Base-by-base conservation (phyloP, 305 asterid genomes). In the Nicotiana rustica region DNA sequence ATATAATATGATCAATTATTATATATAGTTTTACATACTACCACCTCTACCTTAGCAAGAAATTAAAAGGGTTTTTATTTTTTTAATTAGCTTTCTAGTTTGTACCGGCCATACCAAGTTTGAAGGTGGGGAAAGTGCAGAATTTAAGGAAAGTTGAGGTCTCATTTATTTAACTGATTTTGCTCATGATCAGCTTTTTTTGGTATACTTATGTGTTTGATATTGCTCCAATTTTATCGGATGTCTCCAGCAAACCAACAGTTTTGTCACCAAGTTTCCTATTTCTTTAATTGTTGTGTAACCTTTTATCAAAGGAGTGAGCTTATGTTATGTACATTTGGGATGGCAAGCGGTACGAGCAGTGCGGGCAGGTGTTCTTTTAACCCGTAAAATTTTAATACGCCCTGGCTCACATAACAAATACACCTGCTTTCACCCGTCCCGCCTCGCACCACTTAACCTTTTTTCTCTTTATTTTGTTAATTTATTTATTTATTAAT, bases 31-130 rank as follows among this genome's bases (percentile, higher is more conserved):
- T 38, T 38, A 38, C 10, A 6, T 19, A 18, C 10, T 15, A 19
- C 66, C 66, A 62, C 68, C 67, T 19, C 67, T 13, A 19, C 29
- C 66, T 70, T 44, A 2, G 56, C 29, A 70, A 71, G 12, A 71
- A 19, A 71, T 49, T 73, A 17, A 49, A 73, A 73, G 36, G 79
- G 64, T 65, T 65, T 64, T 65, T 65, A 5, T 57, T 49, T 47
- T 47, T 71, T 19, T n/a, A 44, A 18, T 44, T 47, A 69, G 4
- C 21, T 21, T 14, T 73, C 55, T 6, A 2, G 4, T 65, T 19
- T 10, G 8, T 29, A 10, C 33, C 41, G 13, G 18, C 25, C n/a
- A 49, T 71, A 19, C 10, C 14, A 71, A 49, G 62, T 19, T 71
- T 71, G n/a, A 12, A 52, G 49, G 49, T 7, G 12, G 10, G 49